Conservation (phyloP, 441 rosid species). For the Syzygium syzygioides region DNA sequence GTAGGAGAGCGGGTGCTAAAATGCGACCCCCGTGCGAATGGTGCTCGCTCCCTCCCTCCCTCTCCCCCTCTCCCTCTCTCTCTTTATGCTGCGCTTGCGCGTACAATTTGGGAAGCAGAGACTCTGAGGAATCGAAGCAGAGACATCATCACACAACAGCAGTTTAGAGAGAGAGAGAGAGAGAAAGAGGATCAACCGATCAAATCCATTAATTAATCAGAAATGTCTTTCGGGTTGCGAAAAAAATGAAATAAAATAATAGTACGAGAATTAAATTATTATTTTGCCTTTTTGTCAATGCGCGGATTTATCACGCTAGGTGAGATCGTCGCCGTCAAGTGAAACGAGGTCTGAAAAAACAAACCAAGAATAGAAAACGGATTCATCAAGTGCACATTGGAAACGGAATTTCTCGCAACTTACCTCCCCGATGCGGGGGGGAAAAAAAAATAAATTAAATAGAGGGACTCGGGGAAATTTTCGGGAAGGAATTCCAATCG, state of each 20-base stretch:
- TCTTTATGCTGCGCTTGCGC: background rate
- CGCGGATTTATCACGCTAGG: background rate
- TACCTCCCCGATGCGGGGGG: too few relatives aligned
- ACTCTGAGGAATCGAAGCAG: background rate
- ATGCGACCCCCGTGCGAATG: background rate
- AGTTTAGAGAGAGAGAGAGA: background rate
- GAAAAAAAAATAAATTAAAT: background rate
- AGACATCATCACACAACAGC: background rate
- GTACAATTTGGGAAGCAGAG: background rate
- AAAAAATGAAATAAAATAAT: background rate
- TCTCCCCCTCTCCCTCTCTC: background rate
- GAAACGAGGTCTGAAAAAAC: background rate
- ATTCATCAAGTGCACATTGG: background rate
- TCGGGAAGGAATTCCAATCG: background rate
- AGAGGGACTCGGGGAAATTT: background rate
- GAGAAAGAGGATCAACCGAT: background rate
- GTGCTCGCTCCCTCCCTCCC: background rate
- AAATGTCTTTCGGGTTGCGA: background rate
- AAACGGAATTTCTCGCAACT: background rate
- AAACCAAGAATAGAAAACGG: background rate
- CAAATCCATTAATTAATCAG: background rate
- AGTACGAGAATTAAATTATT: background rate
- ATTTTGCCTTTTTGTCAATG: too few relatives aligned
- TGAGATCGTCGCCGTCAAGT: background rate
- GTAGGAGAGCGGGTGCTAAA: background rate